Conservation (phyloP, 768 basidiomycete genomes). For the Boletus huronensis region DNA sequence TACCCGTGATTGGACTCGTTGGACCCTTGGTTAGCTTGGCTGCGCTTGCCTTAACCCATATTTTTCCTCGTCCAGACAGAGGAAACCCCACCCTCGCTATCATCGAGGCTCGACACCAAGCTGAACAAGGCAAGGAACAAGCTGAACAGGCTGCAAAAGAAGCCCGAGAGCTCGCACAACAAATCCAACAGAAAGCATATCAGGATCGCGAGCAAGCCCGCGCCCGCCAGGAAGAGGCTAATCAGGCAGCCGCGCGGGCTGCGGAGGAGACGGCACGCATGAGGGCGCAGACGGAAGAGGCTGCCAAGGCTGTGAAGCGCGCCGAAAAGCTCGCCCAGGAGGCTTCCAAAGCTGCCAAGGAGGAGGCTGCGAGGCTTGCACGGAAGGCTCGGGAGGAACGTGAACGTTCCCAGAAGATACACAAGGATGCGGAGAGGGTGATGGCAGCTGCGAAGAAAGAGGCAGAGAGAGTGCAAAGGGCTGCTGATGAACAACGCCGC, state of each 20-base stretch:
- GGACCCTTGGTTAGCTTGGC: not conserved
- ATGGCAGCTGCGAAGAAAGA: constrained; percentile 13
- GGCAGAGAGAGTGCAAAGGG: constrained; percentile 5
- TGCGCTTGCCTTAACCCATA: not conserved
- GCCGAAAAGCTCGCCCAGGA: constrained; percentile 10
- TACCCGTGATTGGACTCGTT: not conserved
- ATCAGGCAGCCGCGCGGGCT: constrained; percentile 3
- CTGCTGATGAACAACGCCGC: constrained; percentile 19
- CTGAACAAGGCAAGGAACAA: constrained; percentile 1
- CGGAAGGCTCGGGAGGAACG: constrained; percentile 15
- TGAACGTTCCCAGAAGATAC: constrained; percentile 7
- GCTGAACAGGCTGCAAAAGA: constrained; percentile 4
- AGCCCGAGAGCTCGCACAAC: not conserved
- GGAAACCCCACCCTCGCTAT: constrained; percentile 11
- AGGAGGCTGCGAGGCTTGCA: constrained; percentile 12
- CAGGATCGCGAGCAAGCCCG: constrained; percentile 7
- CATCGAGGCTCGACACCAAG: constrained; percentile 2
- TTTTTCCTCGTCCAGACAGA: constrained; percentile 1
- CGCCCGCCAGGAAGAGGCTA: constrained; percentile 4
- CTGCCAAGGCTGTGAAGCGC: not conserved
- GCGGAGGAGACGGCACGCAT: constrained; percentile 5
- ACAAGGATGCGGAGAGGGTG: constrained; percentile 15
- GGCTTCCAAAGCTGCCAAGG: constrained; percentile 10
- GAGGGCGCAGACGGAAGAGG: constrained; percentile 14
- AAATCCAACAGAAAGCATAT: not conserved